phyloP scores from a whole-genome alignment of 2,329 filamentous ascomycete genomes.

The Juglanconis sp. region DNA sequence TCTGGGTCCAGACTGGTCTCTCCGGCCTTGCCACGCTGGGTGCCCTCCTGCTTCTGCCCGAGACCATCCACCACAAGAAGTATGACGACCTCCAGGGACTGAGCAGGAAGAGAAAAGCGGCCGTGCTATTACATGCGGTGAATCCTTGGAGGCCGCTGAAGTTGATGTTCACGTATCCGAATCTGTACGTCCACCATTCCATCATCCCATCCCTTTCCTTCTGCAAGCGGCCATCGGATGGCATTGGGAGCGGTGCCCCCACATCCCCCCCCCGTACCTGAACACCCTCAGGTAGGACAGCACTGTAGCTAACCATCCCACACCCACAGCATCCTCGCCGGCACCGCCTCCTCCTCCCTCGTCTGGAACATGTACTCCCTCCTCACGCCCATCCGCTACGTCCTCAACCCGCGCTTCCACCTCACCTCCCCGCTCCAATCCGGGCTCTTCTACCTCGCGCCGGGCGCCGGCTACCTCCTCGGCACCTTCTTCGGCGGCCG shows the following conservation, averaged over 20 bases:
- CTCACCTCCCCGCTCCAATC: constrained; percentile 61
- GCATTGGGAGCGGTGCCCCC: no score
- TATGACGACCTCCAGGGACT: constrained; percentile 53
- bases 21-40: constrained; percentile 53
- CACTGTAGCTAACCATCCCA: background rate
- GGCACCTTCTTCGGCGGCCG: constrained; percentile 67
- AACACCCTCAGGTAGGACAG: background rate
- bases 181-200: constrained; percentile 29
- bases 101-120: constrained; percentile 36
- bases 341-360: constrained; percentile 55
- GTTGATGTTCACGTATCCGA: constrained; percentile 59
- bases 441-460: constrained; percentile 68
- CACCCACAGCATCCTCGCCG: constrained; percentile 40
- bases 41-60: constrained; percentile 60
- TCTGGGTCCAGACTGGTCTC: constrained; percentile 66
- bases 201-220: no score
- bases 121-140: constrained; percentile 55
- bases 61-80: constrained; percentile 62
- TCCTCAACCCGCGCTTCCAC: constrained; percentile 67
- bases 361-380: constrained; percentile 72
- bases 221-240: no score
- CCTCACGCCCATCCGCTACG: constrained; percentile 65
- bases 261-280: no score
- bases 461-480: constrained; percentile 62
- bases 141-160: constrained; percentile 57